Conservation (phyloP, 2,329 filamentous ascomycete genomes). For the Dactylellina parvicollis region DNA sequence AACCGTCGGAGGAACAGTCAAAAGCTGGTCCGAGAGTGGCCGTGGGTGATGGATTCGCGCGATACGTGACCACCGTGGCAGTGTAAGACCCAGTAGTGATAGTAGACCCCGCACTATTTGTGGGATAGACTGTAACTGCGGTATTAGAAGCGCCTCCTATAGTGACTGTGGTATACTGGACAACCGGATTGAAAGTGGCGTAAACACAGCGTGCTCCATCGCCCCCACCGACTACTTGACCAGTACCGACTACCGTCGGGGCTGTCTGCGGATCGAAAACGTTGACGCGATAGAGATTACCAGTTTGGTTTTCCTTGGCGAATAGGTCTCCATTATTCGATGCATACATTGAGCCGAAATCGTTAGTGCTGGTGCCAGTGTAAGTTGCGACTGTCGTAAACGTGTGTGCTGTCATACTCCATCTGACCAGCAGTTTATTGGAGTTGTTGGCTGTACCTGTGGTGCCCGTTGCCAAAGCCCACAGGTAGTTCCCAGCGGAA, state of each 20-base stretch:
- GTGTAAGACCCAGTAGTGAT: neutral
- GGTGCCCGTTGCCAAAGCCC: neutral
- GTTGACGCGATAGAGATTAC: neutral
- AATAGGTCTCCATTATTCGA: neutral
- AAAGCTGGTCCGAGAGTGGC: neutral
- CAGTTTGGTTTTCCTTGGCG: neutral
- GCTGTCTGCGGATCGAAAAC: neutral
- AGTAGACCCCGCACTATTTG: neutral
- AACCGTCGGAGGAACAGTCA: neutral
- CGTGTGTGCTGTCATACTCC: neutral
- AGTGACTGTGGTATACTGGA: slow-evolving; percentile 5
- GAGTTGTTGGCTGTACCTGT: neutral
- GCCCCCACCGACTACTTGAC: neutral
- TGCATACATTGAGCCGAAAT: neutral
- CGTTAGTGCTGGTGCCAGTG: neutral
- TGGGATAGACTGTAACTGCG: neutral
- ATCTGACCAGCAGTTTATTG: neutral
- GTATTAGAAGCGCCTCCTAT: neutral
- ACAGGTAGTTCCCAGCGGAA: neutral
- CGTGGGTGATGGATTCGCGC: neutral
- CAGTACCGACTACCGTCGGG: neutral
- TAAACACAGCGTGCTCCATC: slow-evolving; percentile 15
- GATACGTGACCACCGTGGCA: neutral
- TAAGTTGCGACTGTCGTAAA: neutral
- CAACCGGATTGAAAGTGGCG: neutral